These are phyloP conservation scores for Aspergillus heteromorphus DNA, from an alignment of 495 filamentous ascomycete genomes.

Conservation along the genomic window DNA sequence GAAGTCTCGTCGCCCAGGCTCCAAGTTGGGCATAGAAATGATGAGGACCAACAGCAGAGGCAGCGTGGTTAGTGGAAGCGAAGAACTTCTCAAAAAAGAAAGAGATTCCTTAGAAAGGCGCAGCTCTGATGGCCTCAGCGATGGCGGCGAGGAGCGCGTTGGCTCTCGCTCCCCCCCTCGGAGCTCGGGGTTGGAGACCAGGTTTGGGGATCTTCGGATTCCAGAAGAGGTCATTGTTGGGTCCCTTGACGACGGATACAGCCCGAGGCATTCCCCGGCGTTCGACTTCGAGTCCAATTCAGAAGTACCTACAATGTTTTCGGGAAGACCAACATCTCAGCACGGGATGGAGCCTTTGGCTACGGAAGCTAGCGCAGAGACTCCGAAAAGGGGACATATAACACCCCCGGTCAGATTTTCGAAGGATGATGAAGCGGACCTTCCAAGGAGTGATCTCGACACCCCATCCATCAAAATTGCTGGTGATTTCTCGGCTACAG, in stretches of 20 bases:
- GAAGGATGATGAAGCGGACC: neutral
- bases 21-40: slow-evolving; percentile 90
- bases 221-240: slow-evolving; percentile 32
- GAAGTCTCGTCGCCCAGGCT: slow-evolving; percentile 51
- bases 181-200: slow-evolving; percentile 28
- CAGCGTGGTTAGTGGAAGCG: slow-evolving; percentile 60
- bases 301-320: neutral
- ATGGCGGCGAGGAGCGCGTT: slow-evolving; percentile 20
- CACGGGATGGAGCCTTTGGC: slow-evolving; percentile 23
- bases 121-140: slow-evolving; percentile 18
- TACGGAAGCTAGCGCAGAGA: slow-evolving; percentile 2
- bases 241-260: slow-evolving; percentile 23
- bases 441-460: slow-evolving; percentile 14
- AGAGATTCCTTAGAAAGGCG: slow-evolving; percentile 27
- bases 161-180: slow-evolving; percentile 15
- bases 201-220: slow-evolving; percentile 35
- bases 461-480: slow-evolving; percentile 27
- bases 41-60: slow-evolving; percentile 91
- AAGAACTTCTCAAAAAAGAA: slow-evolving; percentile 38
- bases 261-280: slow-evolving; percentile 21
- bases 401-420: slow-evolving; percentile 30
- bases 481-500: slow-evolving; percentile 5
- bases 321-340: slow-evolving; percentile 12
- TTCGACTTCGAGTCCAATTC: slow-evolving; percentile 8
- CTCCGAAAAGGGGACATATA: slow-evolving; percentile 24